Percentiles rank a stretch among this genome's conserved stretches.
These are phyloP conservation scores for Irpex sp. DNA, from an alignment of 1,284 basidiomycete genomes.

Conservation along the genomic window DNA sequence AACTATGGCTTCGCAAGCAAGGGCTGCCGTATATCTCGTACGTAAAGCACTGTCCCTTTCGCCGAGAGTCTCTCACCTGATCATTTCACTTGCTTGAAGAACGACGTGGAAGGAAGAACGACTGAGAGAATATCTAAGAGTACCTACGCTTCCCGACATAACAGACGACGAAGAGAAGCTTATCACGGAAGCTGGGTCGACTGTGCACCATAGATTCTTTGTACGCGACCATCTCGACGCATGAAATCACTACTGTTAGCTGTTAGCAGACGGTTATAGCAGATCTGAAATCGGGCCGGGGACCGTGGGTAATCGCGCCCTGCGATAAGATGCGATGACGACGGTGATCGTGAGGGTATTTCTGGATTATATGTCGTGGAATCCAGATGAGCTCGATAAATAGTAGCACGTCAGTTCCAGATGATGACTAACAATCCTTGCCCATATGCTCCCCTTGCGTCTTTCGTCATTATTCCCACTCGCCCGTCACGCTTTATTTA, in stretches of 20 bases:
- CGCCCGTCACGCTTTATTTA: not conserved
- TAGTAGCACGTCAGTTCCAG: not conserved
- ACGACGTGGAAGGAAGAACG: conserved; percentile 65
- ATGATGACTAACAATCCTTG: not conserved
- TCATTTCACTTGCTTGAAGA: conserved; percentile 26
- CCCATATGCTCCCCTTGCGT: not conserved
- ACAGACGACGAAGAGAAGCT: conserved; percentile 54
- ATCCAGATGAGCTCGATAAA: not conserved
- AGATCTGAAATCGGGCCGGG: not conserved
- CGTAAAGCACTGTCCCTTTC: conserved; percentile 19
- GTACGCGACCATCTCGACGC: conserved; percentile 19
- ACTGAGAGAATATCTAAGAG: conserved; percentile 61
- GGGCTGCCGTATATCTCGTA: conserved; percentile 52
- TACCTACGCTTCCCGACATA: conserved; percentile 50
- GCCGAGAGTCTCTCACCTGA: too few species aligned
- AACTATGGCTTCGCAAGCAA: conserved; percentile 30
- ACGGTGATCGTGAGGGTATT: not conserved
- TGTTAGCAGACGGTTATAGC: not conserved
- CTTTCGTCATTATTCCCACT: not conserved
- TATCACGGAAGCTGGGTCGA: conserved; percentile 58
- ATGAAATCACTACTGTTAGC: not conserved
- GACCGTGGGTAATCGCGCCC: not conserved
- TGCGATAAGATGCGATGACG: not conserved
- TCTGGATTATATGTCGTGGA: too few species aligned
- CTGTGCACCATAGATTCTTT: conserved; percentile 51